A percentile compares a stretch with the other conserved stretches of the same genome.
Conservation (phyloP, 2,329 filamentous ascomycete genomes). For the Acrodontium crateriforme region DNA sequence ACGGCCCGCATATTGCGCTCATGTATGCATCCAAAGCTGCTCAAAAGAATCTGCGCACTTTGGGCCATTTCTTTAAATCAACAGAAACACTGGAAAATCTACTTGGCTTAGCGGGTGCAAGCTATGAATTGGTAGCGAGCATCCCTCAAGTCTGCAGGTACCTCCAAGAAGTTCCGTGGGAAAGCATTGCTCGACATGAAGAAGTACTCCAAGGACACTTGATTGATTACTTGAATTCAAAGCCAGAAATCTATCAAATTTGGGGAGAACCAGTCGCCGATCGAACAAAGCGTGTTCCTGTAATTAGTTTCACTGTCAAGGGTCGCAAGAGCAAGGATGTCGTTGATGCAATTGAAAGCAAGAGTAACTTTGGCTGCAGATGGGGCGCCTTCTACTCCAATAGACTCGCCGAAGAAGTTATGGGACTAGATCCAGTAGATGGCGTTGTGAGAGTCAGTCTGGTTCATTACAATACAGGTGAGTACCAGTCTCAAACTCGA, state of each 20-base stretch:
- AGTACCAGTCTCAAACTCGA: conserved; percentile 19
- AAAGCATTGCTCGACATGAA: conserved; percentile 44
- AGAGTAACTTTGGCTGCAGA: conserved; percentile 46
- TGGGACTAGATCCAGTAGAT: conserved; percentile 41
- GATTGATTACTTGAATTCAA: conserved; percentile 43
- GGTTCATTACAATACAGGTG: conserved; percentile 58
- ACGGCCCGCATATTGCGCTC: conserved; percentile 59
- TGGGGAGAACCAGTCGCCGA: conserved; percentile 42
- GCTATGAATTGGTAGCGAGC: conserved; percentile 54
- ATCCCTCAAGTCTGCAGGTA: conserved; percentile 51
- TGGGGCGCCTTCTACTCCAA: conserved; percentile 59
- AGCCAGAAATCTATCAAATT: conserved; percentile 39
- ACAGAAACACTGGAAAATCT: conserved; percentile 48
- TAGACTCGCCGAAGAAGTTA: conserved; percentile 44
- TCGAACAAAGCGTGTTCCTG: conserved; percentile 42
- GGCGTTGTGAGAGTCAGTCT: conserved; percentile 58
- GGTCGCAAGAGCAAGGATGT: conserved; percentile 43
- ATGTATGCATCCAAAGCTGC: conserved; percentile 50
- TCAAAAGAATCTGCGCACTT: conserved; percentile 41
- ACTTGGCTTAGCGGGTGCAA: conserved; percentile 52
- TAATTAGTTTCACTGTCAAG: conserved; percentile 51
- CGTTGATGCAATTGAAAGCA: conserved; percentile 48
- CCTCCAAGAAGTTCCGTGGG: conserved; percentile 31
- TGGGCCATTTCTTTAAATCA: conserved; percentile 56
- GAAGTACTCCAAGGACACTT: conserved; percentile 43